phyloP scores from a whole-genome alignment of 129 eudicot genomes.

The Flaveria brownii region DNA sequence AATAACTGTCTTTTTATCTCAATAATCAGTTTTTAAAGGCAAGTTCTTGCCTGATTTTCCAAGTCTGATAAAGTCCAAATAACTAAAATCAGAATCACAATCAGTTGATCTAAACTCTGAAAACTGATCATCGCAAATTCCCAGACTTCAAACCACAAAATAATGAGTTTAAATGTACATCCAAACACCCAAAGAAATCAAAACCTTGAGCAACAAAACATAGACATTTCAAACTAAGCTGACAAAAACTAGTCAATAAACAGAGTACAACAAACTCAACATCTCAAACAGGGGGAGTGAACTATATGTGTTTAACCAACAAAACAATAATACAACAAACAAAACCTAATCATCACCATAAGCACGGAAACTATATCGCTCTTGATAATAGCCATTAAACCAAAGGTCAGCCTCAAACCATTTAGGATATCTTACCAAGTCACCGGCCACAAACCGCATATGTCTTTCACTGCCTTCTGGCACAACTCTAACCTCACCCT shows the following conservation, averaged over 20 bases:
- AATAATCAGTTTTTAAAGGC: background rate
- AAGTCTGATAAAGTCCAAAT: background rate
- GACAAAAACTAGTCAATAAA: slow-evolving; percentile 16
- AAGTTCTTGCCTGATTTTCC: background rate
- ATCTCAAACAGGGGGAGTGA: background rate
- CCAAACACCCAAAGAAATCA: background rate
- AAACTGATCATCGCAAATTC: background rate
- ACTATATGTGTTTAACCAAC: background rate
- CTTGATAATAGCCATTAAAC: slow-evolving; percentile 87
- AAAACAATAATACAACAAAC: slow-evolving; percentile 5
- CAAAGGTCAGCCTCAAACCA: slow-evolving; percentile 98
- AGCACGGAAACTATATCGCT: slow-evolving; percentile 82
- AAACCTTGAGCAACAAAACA: background rate
- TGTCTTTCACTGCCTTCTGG: slow-evolving; percentile 84
- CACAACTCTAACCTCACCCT: slow-evolving; percentile 96
- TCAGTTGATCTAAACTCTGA: background rate
- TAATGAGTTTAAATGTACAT: background rate
- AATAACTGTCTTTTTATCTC: background rate
- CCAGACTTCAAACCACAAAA: background rate
- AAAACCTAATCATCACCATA: slow-evolving; percentile 81
- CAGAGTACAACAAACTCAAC: slow-evolving; percentile 12
- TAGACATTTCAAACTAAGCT: slow-evolving; percentile 24
- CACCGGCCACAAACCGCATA: slow-evolving; percentile 91
- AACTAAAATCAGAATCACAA: background rate
- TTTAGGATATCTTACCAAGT: slow-evolving; percentile 85